Evolutionary conservation across 2,329 filamentous ascomycete genomes (phyloP), one percentile per base, ranked within the genome.

Genomic region (Talaromyces islandicus): DNA sequence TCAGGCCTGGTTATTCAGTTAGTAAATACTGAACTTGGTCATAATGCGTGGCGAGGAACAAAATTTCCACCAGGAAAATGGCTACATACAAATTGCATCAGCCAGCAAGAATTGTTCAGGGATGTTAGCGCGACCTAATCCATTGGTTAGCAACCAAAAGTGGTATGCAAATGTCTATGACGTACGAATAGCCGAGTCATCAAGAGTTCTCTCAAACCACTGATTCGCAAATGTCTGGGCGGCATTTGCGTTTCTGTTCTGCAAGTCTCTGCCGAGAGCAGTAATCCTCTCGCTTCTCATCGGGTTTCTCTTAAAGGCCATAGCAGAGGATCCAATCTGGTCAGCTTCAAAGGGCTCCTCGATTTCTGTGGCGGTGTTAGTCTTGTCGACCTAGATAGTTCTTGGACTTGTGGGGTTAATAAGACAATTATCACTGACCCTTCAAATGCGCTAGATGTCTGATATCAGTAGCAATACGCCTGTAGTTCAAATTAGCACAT

Each of bases 271-370:
- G 53, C 81, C 83, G 1, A 88, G 77, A 12, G 79, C 80, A 75
- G 82, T 86, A 61, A 87, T 76, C 65, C 85, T 81, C 71, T 88
- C 85, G 10, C 79, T 84, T 21, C 80, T 75, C 79, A 80, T 80
- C 4, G 59, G 59, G 25, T 61, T 61, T 55, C 59, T 58, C 24
- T 61, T 61, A 27, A 57, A 61, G 35, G 75, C 72, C 82, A 85
- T 84, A 7, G 86, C 86, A 54, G 80, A 83, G 51, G 80, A 85
- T 29, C 88, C 89, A 66, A 92, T 91, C 76, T 95, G 91, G 65
- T 86, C 84, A 68, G 85, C 86, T 77, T 92, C 89, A 67, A 91
- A 90, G 0, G 90, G 90, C 79, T 92, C 90, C 71, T 95, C 92
- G 61, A 94, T 80, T 74, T 95, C 91, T 46, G 43, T 24, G 19